These are phyloP conservation scores for Pythium insidiosum DNA, from an alignment of 352 stramenopile genomes.

Conservation along the genomic window DNA sequence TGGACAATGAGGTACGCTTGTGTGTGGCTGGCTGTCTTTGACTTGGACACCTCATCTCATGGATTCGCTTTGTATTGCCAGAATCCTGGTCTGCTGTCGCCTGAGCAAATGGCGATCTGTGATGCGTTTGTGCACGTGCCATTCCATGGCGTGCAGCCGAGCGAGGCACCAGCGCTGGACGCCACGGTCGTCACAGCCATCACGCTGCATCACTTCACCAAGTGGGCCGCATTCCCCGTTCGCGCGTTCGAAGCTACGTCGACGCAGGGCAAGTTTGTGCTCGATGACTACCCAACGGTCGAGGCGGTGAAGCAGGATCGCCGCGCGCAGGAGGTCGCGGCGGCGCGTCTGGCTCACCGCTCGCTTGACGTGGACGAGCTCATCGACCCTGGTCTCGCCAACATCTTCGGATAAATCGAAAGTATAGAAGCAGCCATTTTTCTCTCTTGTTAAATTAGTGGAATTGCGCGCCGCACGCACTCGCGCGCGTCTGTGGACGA, in stretches of 20 bases:
- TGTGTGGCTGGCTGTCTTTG: not conserved
- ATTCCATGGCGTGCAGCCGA: slow-evolving; percentile 36
- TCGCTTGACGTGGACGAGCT: slow-evolving; percentile 30
- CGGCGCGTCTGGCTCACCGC: slow-evolving; percentile 40
- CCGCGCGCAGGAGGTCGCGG: slow-evolving; percentile 18
- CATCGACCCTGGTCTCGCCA: slow-evolving; percentile 19
- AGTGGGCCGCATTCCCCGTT: slow-evolving; percentile 45
- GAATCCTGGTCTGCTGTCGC: slow-evolving; percentile 31
- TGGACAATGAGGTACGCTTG: slow-evolving; percentile 56
- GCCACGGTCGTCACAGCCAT: slow-evolving; percentile 58
- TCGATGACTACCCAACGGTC: slow-evolving; percentile 52
- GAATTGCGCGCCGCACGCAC: not conserved
- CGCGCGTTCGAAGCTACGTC: slow-evolving; percentile 51
- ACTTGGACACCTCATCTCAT: not conserved
- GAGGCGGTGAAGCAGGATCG: slow-evolving; percentile 11
- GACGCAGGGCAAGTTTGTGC: slow-evolving; percentile 71
- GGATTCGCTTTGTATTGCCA: not conserved
- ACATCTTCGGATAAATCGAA: slow-evolving; percentile 17
- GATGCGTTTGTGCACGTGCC: slow-evolving; percentile 56
- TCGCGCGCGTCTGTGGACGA: not conserved
- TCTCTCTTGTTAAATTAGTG: slow-evolving; percentile 3
- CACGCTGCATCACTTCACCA: slow-evolving; percentile 59
- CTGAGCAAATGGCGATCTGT: slow-evolving; percentile 55
- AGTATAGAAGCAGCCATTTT: not conserved
- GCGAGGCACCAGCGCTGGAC: slow-evolving; percentile 32